Evolutionary conservation across 257 asterid species (phyloP).

Genomic region (Solanum lycopersicoides): DNA sequence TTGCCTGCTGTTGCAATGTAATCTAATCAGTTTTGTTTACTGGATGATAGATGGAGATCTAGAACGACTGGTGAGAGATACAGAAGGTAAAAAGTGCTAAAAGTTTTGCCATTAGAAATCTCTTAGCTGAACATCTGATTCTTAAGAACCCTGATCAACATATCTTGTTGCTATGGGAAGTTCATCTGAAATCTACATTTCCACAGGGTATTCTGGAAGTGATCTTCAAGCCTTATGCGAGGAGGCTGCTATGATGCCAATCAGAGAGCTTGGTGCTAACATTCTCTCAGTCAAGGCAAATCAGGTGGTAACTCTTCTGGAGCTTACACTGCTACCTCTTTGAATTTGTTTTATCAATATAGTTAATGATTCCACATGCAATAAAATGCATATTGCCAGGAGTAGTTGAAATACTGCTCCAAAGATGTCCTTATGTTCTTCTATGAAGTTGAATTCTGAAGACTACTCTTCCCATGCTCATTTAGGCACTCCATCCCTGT

Average conservation of each 20-base stretch:
- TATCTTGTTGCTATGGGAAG: not conserved
- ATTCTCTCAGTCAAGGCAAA: conserved; percentile 61
- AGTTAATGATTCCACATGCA: not conserved
- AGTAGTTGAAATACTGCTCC: not conserved
- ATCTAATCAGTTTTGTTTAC: not conserved
- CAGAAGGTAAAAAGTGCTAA: conserved; percentile 49
- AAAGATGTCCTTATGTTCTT: not conserved
- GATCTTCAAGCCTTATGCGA: conserved; percentile 89
- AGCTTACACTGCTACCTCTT: not conserved
- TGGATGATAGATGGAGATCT: conserved; percentile 64
- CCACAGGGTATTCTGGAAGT: conserved; percentile 90
- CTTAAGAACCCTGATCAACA: not conserved
- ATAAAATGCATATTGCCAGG: not conserved
- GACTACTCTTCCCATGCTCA: not conserved
- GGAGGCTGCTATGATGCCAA: conserved; percentile 99
- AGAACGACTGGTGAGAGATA: conserved; percentile 65
- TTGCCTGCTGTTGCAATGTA: not conserved
- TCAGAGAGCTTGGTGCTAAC: conserved; percentile 88
- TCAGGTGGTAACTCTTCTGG: conserved; percentile 39
- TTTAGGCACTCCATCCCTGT: not conserved
- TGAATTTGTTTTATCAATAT: not conserved
- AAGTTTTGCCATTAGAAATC: not conserved
- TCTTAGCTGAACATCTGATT: not conserved
- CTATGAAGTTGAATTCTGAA: not conserved
- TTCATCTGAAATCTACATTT: not conserved